Percentiles rank a stretch among this genome's conserved stretches.
These are phyloP conservation scores for Aspergillus proliferans DNA, from an alignment of 2,329 filamentous ascomycete genomes.

Conservation along the genomic window DNA sequence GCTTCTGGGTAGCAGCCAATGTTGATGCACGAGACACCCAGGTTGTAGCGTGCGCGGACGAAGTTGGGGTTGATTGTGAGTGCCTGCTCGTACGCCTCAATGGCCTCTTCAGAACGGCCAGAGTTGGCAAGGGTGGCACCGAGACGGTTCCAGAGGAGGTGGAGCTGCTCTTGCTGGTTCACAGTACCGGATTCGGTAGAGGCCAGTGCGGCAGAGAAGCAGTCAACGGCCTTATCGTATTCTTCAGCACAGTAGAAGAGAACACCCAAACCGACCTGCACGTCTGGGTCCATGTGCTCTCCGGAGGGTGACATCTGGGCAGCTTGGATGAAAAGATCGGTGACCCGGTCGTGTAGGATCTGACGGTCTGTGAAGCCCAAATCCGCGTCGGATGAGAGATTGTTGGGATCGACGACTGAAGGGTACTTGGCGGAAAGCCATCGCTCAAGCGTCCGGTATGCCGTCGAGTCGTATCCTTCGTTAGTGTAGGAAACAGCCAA, in stretches of 20 bases:
- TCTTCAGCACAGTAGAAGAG: slow-evolving; percentile 97
- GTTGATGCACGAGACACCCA: slow-evolving; percentile 95
- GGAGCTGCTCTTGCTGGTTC: slow-evolving; percentile 79
- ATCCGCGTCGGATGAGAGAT: slow-evolving; percentile 69
- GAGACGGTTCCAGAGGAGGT: slow-evolving; percentile 94
- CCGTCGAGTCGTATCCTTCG: slow-evolving; percentile 95
- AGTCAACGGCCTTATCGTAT: slow-evolving; percentile 97
- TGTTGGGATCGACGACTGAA: slow-evolving; percentile 64
- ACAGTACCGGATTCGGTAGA: slow-evolving; percentile 75
- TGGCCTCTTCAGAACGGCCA: slow-evolving; percentile 88
- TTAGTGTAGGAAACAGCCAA: slow-evolving; percentile 96
- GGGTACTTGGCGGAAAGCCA: slow-evolving; percentile 98
- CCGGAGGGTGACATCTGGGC: slow-evolving; percentile 87
- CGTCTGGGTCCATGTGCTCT: slow-evolving; percentile 95
- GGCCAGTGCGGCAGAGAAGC: slow-evolving; percentile 86
- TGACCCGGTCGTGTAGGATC: slow-evolving; percentile 82
- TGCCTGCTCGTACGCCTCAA: slow-evolving; percentile 91
- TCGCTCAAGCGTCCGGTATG: slow-evolving; percentile 90
- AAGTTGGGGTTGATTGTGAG: slow-evolving; percentile 90
- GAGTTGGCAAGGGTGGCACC: slow-evolving; percentile 94
- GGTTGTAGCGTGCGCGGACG: slow-evolving; percentile 91
- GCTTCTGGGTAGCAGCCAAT: slow-evolving; percentile 93
- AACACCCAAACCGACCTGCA: slow-evolving; percentile 93
- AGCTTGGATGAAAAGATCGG: slow-evolving; percentile 81
- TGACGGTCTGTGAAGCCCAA: slow-evolving; percentile 92